A percentile compares a stretch with the other conserved stretches of the same genome.
These are phyloP conservation scores for Coemansia umbellata DNA, from an alignment of 192 early-diverging fungal species.

Conservation along the genomic window DNA sequence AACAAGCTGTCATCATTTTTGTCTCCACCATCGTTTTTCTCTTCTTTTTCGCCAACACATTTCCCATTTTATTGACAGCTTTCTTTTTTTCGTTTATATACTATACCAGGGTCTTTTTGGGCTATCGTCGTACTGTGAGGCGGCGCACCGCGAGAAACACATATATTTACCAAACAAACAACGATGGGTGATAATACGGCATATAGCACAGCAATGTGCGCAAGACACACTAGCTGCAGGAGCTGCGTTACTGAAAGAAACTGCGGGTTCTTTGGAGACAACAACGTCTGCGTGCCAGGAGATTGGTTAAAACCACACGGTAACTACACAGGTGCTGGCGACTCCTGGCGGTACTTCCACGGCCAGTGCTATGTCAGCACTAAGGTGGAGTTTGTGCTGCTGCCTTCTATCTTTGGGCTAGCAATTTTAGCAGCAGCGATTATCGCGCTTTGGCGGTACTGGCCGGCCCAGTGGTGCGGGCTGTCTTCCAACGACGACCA, in stretches of 20 bases:
- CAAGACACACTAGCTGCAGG: constrained; percentile 14
- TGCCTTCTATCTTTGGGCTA: constrained; percentile 28
- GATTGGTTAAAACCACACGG: constrained; percentile 29
- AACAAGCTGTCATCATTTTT: too few relatives aligned
- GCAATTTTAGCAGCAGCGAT: constrained; percentile 20
- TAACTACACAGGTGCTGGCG: constrained; percentile 24
- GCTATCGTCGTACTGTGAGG: neutral
- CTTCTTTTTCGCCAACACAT: too few relatives aligned
- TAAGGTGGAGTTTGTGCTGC: constrained; percentile 29
- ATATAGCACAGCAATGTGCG: constrained; percentile 3
- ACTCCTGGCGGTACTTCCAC: constrained; percentile 43
- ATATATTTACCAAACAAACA: neutral
- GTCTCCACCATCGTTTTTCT: too few relatives aligned
- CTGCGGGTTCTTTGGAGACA: constrained; percentile 42
- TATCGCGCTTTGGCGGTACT: constrained; percentile 28
- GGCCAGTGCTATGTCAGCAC: constrained; percentile 42
- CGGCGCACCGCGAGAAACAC: neutral
- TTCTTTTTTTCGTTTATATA: too few relatives aligned
- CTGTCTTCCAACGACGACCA: neutral
- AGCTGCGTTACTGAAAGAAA: constrained; percentile 21
- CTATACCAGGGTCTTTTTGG: neutral
- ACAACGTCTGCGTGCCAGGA: constrained; percentile 33
- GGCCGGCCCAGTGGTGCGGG: constrained; percentile 4
- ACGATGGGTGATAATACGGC: neutral
- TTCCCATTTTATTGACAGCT: too few relatives aligned